phyloP scores from a whole-genome alignment of 2,329 filamentous ascomycete species.

The Colletotrichum eleusines region DNA sequence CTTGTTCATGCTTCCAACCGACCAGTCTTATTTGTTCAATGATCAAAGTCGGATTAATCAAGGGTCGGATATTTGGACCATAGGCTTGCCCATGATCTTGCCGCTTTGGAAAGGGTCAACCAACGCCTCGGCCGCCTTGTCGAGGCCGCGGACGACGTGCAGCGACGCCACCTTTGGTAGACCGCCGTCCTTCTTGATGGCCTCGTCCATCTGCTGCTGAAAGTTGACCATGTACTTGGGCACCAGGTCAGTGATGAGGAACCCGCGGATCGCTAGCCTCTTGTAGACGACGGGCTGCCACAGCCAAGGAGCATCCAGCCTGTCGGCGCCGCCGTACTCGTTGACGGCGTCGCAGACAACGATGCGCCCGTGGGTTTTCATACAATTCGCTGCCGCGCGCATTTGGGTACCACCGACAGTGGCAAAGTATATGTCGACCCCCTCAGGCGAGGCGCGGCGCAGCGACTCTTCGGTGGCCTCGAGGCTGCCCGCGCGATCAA shows the following conservation, averaged over 20 bases:
- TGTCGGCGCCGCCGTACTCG: too few relatives aligned
- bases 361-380: slow-evolving; percentile 12
- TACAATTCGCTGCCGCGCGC: slow-evolving; percentile 1
- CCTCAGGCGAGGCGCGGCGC: slow-evolving; percentile 74
- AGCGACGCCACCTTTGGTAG: neutral
- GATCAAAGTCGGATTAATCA: too few relatives aligned
- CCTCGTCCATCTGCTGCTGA: neutral
- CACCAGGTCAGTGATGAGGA: neutral
- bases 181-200: neutral
- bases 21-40: too few relatives aligned
- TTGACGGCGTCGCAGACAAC: slow-evolving; percentile 9
- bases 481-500: slow-evolving; percentile 87
- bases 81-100: neutral
- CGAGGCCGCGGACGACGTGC: neutral
- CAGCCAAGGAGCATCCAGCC: neutral
- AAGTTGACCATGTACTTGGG: neutral
- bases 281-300: neutral
- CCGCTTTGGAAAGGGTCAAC: neutral
- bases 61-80: neutral
- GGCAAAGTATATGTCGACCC: slow-evolving; percentile 85
- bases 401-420: slow-evolving; percentile 80
- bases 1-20: too few relatives aligned
- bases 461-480: slow-evolving; percentile 75
- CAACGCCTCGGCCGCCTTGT: neutral
- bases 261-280: neutral